These are phyloP conservation scores for Ophiostoma perfectum DNA, from an alignment of 2,329 filamentous ascomycete species.

Conservation along the genomic window DNA sequence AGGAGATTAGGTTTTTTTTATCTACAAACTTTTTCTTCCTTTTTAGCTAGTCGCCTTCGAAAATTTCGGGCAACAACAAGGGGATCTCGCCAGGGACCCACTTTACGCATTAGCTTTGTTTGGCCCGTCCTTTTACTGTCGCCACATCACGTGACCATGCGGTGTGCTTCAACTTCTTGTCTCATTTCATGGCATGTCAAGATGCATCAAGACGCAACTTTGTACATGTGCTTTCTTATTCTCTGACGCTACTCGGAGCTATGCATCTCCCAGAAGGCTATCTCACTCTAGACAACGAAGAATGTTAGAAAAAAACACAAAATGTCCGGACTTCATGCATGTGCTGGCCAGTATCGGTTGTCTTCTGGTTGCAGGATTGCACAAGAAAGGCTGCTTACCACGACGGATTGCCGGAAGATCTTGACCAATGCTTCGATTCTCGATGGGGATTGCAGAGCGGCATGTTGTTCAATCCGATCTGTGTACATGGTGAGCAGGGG, in stretches of 20 bases:
- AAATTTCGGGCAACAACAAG: slow-evolving; percentile 18
- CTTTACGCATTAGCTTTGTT: slow-evolving; percentile 26
- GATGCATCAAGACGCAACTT: too few relatives aligned
- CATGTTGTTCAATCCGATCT: slow-evolving; percentile 60
- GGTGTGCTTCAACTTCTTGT: too few relatives aligned
- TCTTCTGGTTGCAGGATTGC: too few relatives aligned
- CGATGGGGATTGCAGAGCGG: slow-evolving; percentile 63
- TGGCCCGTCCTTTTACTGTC: slow-evolving; percentile 19
- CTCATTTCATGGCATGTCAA: too few relatives aligned
- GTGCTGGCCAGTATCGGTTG: too few relatives aligned
- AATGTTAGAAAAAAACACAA: slow-evolving; percentile 1
- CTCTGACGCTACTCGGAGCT: slow-evolving; percentile 33
- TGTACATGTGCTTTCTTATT: too few relatives aligned
- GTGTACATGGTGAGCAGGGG: slow-evolving; percentile 34
- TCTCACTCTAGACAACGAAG: slow-evolving; percentile 56
- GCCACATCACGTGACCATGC: slow-evolving; percentile 23
- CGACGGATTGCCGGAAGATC: slow-evolving; percentile 84
- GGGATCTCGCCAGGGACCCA: slow-evolving; percentile 10
- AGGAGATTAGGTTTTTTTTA: slow-evolving; percentile 23
- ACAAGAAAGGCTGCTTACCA: slow-evolving; percentile 46
- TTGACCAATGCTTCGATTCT: slow-evolving; percentile 75
- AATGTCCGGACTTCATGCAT: too few relatives aligned
- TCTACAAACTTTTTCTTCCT: slow-evolving; percentile 24
- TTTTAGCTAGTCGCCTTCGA: slow-evolving; percentile 19
- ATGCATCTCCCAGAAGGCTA: slow-evolving; percentile 67